Percentiles rank a stretch among this genome's conserved stretches.
Conservation (phyloP, 805 yeast species). For the Cyberlindnera petersonii region DNA sequence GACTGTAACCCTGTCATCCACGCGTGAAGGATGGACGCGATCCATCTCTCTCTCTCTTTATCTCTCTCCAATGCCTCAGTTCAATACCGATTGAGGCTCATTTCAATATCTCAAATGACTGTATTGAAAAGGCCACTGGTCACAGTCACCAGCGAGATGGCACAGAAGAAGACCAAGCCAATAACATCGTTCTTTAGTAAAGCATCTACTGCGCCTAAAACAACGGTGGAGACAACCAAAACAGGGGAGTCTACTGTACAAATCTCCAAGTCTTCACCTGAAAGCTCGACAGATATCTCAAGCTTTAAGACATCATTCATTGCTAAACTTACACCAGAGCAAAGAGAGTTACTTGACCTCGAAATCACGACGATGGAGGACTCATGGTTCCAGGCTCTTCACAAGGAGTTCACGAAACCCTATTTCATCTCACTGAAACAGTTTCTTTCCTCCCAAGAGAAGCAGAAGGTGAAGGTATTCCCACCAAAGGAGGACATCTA, state of each 20-base stretch:
- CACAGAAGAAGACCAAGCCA: slow-evolving; percentile 4
- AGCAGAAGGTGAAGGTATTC: slow-evolving; percentile 52
- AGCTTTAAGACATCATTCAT: slow-evolving; percentile 15
- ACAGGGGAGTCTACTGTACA: too few relatives aligned
- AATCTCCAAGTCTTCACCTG: too few relatives aligned
- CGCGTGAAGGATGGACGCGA: too few relatives aligned
- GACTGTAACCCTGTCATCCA: too few relatives aligned
- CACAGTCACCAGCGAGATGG: not conserved
- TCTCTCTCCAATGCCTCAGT: too few relatives aligned
- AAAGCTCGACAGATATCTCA: slow-evolving; percentile 1
- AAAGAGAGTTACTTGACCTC: slow-evolving; percentile 47
- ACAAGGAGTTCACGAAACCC: slow-evolving; percentile 74
- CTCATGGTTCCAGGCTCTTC: slow-evolving; percentile 72
- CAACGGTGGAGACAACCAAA: too few relatives aligned
- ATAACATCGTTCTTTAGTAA: slow-evolving; percentile 12
- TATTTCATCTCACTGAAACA: slow-evolving; percentile 72
- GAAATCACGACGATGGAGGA: slow-evolving; percentile 71
- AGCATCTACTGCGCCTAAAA: not conserved
- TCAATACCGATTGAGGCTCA: too few relatives aligned
- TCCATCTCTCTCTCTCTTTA: too few relatives aligned
- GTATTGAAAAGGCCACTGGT: slow-evolving; percentile 5
- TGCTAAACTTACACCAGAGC: slow-evolving; percentile 32
- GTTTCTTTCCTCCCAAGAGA: slow-evolving; percentile 50
- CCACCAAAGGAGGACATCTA: slow-evolving; percentile 79
- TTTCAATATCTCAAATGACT: too few relatives aligned